Evolutionary conservation across 441 rosid species (phyloP), one percentile per base, ranked within the genome.

Genomic region (Erodium moschatum): DNA sequence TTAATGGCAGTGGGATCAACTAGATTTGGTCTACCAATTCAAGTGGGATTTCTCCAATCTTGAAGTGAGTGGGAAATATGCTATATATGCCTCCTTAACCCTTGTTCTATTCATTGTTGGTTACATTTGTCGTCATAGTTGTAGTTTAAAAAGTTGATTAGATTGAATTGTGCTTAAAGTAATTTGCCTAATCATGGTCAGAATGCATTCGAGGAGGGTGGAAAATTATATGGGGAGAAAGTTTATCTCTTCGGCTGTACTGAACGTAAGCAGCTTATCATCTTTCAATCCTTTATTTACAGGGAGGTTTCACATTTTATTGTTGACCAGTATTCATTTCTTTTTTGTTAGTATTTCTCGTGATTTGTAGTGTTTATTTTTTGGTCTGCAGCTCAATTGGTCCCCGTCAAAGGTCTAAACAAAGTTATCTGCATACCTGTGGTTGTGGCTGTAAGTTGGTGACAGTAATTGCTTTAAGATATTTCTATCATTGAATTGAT

Each of bases 181-280:
- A 27, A 61, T 61, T 61, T 69, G 72, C 21, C 60, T 12, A 65
- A 10, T 42, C 80, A 24, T 75, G 68, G 21, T 61, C 81, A 95
- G 99, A 77, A 89, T 73, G 96, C 97, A 65, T 83, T 95, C 79
- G 98, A 95, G 74, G 96, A 92, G 79, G 97, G 89, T 35, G 97
- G 97, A 33, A 73, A 74, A 81, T 89, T 95, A 29, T 72, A 81
- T 35, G 92, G 92, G 66, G 77, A 87, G 83, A 90, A 82, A 79
- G 97, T 88, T 54, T 95, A 77, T 82, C 80, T 95, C 73, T 92
- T 92, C 56, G 97, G 92, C 62, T 85, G 86, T 76, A 83, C 99
- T n/a, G 99, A 95, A 77, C 96, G 99, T 95, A 86, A 82, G 96
- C 78, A 70, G 65, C 33, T 74, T 21, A 33, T 38, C 67, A 8